Base-by-base conservation (phyloP, 106 monocot species). In the Vanilla planifolia region DNA sequence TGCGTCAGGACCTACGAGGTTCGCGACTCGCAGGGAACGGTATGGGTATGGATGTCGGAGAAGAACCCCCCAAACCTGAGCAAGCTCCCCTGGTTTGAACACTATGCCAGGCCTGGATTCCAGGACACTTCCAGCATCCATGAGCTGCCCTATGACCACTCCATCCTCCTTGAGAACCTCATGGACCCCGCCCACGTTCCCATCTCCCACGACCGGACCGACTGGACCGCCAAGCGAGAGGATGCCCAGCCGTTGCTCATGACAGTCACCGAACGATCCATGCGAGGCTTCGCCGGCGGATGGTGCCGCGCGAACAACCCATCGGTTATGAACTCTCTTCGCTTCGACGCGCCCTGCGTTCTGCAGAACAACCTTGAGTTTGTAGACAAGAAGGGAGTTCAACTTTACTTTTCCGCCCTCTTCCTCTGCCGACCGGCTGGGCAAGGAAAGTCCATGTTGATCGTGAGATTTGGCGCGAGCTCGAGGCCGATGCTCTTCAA, bases 161-260 rank as follows among this genome's bases (percentile, higher is more conserved):
- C 95, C 34, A 81, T 96, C 41, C 80, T 96, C 26, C 73, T 96
- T 14, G 95, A 96, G 50, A 96, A 96, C 72, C 84, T 96, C 67
- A 96, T 96, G 95, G 95, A 96, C 45, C 95, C 95, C 0, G 95
- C 95, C 16, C 95, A 96, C 33, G 95, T 96, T 40, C 90, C 95
- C 59, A 91, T 96, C 68, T 96, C 95, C 59, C 95, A 96, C 43
- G 90, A 96, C 75, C 86, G 95, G 34, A 96, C 95, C 25, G 95
- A 96, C 65, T 96, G 83, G 84, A 81, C 84, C 2, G 86, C 95
- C 28, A 87, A 77, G 65, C 64, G 95, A 0, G 95, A 96, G 57
- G 79, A 96, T 19, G 95, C 95, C 9, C 87, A 96, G 68, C 67
- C 90, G 4, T 71, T 96, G 6, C n/a, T 65, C 23, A 84, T 96